Evolutionary conservation across 805 yeast genomes (phyloP).

Genomic region (Candida piceae): DNA sequence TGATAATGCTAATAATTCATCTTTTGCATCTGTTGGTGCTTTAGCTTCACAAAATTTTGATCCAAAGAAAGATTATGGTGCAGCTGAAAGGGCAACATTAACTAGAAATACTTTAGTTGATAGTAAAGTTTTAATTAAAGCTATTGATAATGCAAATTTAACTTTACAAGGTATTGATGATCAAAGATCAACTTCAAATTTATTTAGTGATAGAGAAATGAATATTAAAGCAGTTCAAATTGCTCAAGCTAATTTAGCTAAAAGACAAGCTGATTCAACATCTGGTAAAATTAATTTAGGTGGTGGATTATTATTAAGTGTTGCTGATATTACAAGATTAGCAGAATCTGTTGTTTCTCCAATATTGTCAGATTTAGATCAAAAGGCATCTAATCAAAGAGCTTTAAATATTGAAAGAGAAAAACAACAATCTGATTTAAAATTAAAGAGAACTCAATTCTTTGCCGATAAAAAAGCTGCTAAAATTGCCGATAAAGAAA

Average conservation of each 20-base stretch:
- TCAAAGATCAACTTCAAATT: slow-evolving; percentile 18
- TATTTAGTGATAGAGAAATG: slow-evolving; percentile 28
- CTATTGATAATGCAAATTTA: slow-evolving; percentile 45
- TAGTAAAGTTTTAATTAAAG: slow-evolving; percentile 42
- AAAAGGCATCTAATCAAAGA: slow-evolving; percentile 68
- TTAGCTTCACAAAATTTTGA: slow-evolving; percentile 44
- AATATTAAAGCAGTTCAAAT: slow-evolving; percentile 72
- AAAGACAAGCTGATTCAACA: slow-evolving; percentile 37
- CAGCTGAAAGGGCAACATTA: slow-evolving; percentile 35
- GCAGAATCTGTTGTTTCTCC: slow-evolving; percentile 82
- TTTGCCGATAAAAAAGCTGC: slow-evolving; percentile 35
- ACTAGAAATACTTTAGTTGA: slow-evolving; percentile 35
- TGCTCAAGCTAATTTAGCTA: slow-evolving; percentile 65
- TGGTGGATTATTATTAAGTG: slow-evolving; percentile 78
- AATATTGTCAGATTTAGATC: slow-evolving; percentile 65
- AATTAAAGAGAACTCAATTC: slow-evolving; percentile 34
- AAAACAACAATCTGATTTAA: slow-evolving; percentile 36
- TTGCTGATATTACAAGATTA: slow-evolving; percentile 68
- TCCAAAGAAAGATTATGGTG: slow-evolving; percentile 37
- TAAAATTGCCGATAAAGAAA: slow-evolving; percentile 31
- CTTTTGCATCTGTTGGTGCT: slow-evolving; percentile 53
- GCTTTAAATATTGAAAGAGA: slow-evolving; percentile 42
- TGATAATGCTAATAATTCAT: slow-evolving; percentile 36
- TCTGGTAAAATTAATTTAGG: slow-evolving; percentile 72
- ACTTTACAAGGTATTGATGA: slow-evolving; percentile 24